phyloP scores from a whole-genome alignment of 495 filamentous ascomycete genomes.

The Xylaria grammica region DNA sequence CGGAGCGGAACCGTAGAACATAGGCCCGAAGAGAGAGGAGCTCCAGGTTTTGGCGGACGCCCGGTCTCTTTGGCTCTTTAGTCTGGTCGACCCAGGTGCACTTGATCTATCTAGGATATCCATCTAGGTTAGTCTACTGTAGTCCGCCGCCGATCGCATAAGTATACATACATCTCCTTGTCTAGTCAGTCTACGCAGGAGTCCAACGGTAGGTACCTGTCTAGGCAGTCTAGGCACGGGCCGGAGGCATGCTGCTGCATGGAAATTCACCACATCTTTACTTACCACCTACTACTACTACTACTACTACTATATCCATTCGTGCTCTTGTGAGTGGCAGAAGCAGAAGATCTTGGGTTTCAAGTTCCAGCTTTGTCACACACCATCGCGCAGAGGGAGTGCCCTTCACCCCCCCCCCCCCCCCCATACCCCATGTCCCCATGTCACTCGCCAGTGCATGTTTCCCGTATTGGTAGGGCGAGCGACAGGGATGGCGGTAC shows the following conservation, averaged over 20 bases:
- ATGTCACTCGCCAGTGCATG: neutral
- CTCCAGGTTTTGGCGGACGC: neutral
- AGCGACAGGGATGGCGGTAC: constrained; percentile 4
- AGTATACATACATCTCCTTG: too few species aligned
- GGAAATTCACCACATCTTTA: neutral
- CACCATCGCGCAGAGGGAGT: neutral
- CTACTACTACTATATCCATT: neutral
- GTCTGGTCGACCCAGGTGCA: too few species aligned
- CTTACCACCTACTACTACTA: neutral
- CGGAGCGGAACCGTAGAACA: constrained; percentile 25
- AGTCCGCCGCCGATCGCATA: too few species aligned
- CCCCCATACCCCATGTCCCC: too few species aligned
- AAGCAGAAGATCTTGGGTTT: constrained; percentile 1
- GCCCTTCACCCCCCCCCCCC: too few species aligned
- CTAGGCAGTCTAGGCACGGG: neutral
- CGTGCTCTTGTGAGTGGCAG: neutral
- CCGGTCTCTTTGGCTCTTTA: too few species aligned
- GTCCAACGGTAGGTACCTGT: too few species aligned
- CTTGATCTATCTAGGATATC: too few species aligned
- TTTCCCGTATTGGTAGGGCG: constrained; percentile 9
- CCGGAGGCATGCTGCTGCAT: neutral
- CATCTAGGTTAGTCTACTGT: too few species aligned
- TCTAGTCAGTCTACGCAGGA: too few species aligned
- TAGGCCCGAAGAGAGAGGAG: neutral
- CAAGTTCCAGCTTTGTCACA: constrained; percentile 5